phyloP scores from a whole-genome alignment of 1,284 basidiomycete genomes.

The Puccinia horiana region DNA sequence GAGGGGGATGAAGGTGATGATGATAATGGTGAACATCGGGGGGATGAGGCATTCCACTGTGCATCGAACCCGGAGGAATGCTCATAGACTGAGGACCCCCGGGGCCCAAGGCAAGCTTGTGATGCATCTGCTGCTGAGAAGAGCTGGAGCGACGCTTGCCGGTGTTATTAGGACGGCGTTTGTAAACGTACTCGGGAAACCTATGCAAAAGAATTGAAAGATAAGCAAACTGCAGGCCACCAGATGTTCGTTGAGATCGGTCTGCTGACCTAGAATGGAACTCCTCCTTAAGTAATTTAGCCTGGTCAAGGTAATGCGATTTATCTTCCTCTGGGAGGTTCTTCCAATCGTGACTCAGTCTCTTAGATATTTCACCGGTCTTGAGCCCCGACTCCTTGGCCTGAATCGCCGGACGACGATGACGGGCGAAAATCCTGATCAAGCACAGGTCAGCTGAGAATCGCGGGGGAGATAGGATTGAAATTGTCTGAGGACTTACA shows the following conservation, averaged over 20 bases:
- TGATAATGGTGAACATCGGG: conserved; percentile 35
- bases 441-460: neutral
- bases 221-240: neutral
- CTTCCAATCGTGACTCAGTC: conserved; percentile 48
- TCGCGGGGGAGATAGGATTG: neutral
- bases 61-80: neutral
- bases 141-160: conserved; percentile 45
- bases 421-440: conserved; percentile 44
- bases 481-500: conserved; percentile 13
- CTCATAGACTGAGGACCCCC: conserved; percentile 6
- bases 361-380: conserved; percentile 45
- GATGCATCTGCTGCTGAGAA: conserved; percentile 31
- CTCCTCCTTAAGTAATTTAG: conserved; percentile 44
- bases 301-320: conserved; percentile 45
- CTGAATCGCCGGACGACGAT: conserved; percentile 45
- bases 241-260: neutral
- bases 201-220: neutral
- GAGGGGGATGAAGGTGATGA: conserved; percentile 38
- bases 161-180: conserved; percentile 49
- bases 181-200: conserved; percentile 48
- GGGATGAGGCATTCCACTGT: conserved; percentile 27
- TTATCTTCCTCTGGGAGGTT: conserved; percentile 45
- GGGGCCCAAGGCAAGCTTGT: conserved; percentile 24
- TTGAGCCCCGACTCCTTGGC: conserved; percentile 42
- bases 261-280: conserved; percentile 36